Evolutionary conservation across 1,139 yeast species (phyloP).

Genomic region (Scheffersomyces titani): DNA sequence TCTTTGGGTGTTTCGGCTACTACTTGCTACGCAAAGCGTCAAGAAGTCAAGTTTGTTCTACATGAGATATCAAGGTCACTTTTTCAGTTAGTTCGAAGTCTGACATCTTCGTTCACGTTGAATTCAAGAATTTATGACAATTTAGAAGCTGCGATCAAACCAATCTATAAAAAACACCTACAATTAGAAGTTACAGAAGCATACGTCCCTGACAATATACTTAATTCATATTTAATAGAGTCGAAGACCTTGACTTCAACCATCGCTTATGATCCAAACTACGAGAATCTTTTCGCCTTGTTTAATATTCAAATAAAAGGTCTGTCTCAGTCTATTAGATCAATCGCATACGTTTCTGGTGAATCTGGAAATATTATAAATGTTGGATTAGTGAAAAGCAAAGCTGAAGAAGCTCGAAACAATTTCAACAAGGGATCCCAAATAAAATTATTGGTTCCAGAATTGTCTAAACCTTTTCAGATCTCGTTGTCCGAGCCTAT

Average conservation of each 20-base stretch:
- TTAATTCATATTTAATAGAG: constrained; percentile 24
- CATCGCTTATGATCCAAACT: constrained; percentile 41
- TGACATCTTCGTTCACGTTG: constrained; percentile 12
- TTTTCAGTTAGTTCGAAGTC: constrained; percentile 7
- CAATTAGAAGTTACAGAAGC: constrained; percentile 2
- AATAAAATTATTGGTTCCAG: constrained; percentile 9
- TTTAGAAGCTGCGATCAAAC: constrained; percentile 7
- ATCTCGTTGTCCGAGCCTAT: constrained; percentile 35
- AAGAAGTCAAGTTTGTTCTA: constrained; percentile 19
- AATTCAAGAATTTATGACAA: constrained; percentile 14
- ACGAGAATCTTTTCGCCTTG: constrained; percentile 24
- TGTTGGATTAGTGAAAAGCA: constrained; percentile 19
- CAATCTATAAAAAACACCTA: neutral
- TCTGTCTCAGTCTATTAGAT: constrained; percentile 7
- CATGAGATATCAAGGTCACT: constrained; percentile 17
- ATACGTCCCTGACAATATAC: constrained; percentile 25
- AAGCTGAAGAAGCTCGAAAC: constrained; percentile 4
- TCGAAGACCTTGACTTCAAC: constrained; percentile 25
- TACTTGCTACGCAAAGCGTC: constrained; percentile 28
- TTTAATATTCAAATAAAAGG: constrained; percentile 19
- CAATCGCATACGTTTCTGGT: constrained; percentile 39
- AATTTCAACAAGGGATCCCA: constrained; percentile 3
- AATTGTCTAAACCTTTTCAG: constrained; percentile 19
- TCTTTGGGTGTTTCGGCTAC: constrained; percentile 3
- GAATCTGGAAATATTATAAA: constrained; percentile 28